Percentiles rank a stretch among this genome's conserved stretches.
These are phyloP conservation scores for Penicillium sp. DNA, from an alignment of 2,329 filamentous ascomycete species.

Conservation along the genomic window DNA sequence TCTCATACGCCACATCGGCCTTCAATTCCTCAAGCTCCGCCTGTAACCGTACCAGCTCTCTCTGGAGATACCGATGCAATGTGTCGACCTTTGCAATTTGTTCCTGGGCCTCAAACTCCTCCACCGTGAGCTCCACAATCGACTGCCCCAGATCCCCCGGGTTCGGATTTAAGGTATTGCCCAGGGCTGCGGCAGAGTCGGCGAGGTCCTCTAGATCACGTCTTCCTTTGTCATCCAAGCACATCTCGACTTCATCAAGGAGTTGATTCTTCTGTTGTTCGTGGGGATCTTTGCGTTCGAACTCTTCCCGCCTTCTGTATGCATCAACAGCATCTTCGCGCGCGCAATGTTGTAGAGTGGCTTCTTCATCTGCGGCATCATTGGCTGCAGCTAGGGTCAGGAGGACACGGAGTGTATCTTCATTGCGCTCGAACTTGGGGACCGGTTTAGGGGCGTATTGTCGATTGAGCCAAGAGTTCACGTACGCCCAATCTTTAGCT, in stretches of 20 bases:
- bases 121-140: conserved; percentile 58
- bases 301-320: conserved; percentile 33
- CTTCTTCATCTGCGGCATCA: conserved; percentile 61
- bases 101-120: conserved; percentile 53
- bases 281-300: conserved; percentile 23
- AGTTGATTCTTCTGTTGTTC: conserved; percentile 44
- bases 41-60: conserved; percentile 47
- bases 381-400: conserved; percentile 73
- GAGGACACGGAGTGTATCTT: conserved; percentile 74
- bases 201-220: conserved; percentile 61
- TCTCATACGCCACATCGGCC: conserved; percentile 49
- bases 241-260: conserved; percentile 55
- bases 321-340: conserved; percentile 38
- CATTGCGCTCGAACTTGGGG: conserved; percentile 81
- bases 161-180: conserved; percentile 48
- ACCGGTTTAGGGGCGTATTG: conserved; percentile 65
- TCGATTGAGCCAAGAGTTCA: conserved; percentile 77
- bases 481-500: conserved; percentile 86
- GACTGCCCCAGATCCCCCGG: conserved; percentile 52
- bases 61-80: conserved; percentile 58
- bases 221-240: conserved; percentile 55
- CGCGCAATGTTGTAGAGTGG: conserved; percentile 36
- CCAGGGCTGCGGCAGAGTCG: conserved; percentile 52
- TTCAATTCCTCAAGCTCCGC: conserved; percentile 34
- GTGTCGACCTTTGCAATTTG: conserved; percentile 57